A percentile compares a stretch with the other conserved stretches of the same genome.
These are phyloP conservation scores for Ogataea chonburiensis DNA, from an alignment of 805 yeast species.

Conservation along the genomic window DNA sequence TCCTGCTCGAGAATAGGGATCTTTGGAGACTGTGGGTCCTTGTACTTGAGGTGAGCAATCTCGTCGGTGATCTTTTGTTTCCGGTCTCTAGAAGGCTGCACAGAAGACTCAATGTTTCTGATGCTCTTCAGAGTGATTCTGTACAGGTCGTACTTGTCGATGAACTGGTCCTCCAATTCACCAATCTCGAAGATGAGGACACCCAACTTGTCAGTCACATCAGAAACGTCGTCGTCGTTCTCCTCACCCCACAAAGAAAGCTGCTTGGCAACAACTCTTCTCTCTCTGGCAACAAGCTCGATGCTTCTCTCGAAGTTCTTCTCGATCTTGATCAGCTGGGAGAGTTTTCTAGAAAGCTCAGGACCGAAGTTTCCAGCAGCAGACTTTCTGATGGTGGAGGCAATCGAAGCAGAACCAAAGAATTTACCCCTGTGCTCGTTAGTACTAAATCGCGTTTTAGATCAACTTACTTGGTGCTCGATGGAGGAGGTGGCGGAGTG, in stretches of 20 bases:
- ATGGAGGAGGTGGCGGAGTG: slow-evolving; percentile 89
- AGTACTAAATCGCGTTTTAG: slow-evolving; percentile 1
- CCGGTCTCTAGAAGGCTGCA: slow-evolving; percentile 97
- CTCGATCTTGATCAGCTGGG: slow-evolving; percentile 92
- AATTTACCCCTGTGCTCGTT: slow-evolving; percentile 44
- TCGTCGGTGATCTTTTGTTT: slow-evolving; percentile 96
- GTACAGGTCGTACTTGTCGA: slow-evolving; percentile 97
- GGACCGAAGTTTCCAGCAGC: slow-evolving; percentile 95
- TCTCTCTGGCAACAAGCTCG: slow-evolving; percentile 89
- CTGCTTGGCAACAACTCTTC: slow-evolving; percentile 96
- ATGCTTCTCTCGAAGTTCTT: slow-evolving; percentile 92
- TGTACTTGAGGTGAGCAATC: slow-evolving; percentile 96
- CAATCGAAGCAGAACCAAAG: slow-evolving; percentile 72
- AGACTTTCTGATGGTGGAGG: slow-evolving; percentile 69
- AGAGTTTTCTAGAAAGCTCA: slow-evolving; percentile 87
- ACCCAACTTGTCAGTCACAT: slow-evolving; percentile 96
- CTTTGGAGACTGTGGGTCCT: slow-evolving; percentile 97
- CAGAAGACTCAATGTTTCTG: slow-evolving; percentile 95
- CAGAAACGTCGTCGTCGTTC: slow-evolving; percentile 95
- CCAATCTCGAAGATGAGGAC: slow-evolving; percentile 94
- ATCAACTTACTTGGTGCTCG: slow-evolving; percentile 62
- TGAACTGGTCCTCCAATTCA: slow-evolving; percentile 96
- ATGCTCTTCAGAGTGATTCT: slow-evolving; percentile 91
- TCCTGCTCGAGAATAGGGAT: slow-evolving; percentile 95
- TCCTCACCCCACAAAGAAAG: slow-evolving; percentile 97